A percentile compares a stretch with the other conserved stretches of the same genome.
Evolutionary conservation across 768 basidiomycete genomes (phyloP).

Genomic region (Multifurca ochricompacta): DNA sequence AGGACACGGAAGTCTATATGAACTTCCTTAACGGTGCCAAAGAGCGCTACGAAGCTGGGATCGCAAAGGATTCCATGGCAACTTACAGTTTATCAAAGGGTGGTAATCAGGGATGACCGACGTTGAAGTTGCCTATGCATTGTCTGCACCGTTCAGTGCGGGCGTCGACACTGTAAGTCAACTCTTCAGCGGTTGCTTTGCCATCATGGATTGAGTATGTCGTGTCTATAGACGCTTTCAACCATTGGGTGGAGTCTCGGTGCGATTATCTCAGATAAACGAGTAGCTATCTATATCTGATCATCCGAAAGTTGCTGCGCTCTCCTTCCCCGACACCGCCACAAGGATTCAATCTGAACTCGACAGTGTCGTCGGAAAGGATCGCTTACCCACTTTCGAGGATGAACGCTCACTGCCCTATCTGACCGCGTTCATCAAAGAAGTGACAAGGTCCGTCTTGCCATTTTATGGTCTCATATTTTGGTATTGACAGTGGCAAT

Average conservation of each 20-base stretch:
- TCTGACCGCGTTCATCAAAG: slow-evolving; percentile 17
- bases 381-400: slow-evolving; percentile 17
- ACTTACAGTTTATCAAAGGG: slow-evolving; percentile 1
- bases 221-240: slow-evolving; percentile 1
- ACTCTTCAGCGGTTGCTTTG: not conserved
- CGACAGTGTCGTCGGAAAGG: slow-evolving; percentile 14
- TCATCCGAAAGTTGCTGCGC: not conserved
- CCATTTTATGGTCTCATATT: not conserved
- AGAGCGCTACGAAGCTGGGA: not conserved
- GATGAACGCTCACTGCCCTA: slow-evolving; percentile 17
- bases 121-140: slow-evolving; percentile 5
- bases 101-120: not conserved
- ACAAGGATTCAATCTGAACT: slow-evolving; percentile 19
- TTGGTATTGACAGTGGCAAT: not conserved
- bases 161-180: slow-evolving; percentile 13
- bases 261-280: not conserved
- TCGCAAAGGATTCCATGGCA: slow-evolving; percentile 8
- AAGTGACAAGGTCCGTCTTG: slow-evolving; percentile 10
- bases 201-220: not conserved
- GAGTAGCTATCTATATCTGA: not conserved
- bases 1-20: not conserved
- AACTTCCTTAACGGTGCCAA: not conserved
- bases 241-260: not conserved
- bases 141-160: slow-evolving; percentile 11
- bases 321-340: slow-evolving; percentile 14